A percentile compares a stretch with the other conserved stretches of the same genome.
Conservation (phyloP, 1,139 yeast genomes). For the Casaregolazyma suthepensis region DNA sequence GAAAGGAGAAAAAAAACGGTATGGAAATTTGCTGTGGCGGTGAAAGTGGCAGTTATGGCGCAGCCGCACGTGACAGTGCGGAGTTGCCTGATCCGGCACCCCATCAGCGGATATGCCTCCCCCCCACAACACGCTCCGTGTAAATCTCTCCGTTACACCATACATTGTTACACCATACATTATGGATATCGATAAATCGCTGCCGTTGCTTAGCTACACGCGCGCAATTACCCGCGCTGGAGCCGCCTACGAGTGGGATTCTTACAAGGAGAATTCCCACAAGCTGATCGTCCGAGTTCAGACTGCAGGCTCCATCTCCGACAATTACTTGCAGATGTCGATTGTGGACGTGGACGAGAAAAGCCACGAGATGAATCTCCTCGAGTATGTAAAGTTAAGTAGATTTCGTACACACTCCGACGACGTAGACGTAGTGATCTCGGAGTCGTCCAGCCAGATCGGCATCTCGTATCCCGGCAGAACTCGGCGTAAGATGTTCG, state of each 20-base stretch:
- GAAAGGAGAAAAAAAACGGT: neutral
- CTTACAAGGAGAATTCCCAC: neutral
- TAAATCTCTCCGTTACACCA: neutral
- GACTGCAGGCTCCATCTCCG: neutral
- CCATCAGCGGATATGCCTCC: neutral
- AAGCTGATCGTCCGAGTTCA: neutral
- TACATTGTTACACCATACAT: neutral
- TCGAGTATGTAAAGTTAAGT: neutral
- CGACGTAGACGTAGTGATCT: neutral
- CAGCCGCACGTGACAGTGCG: constrained; percentile 4
- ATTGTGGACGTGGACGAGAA: neutral
- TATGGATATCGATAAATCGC: neutral
- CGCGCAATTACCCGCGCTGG: neutral
- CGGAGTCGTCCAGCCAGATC: neutral
- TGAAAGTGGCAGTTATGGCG: constrained; percentile 9
- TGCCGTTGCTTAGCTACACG: neutral
- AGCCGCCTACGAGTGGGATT: neutral
- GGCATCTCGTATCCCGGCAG: neutral
- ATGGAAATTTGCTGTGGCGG: constrained; percentile 1
- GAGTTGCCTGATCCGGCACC: constrained; percentile 1
- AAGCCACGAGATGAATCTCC: neutral
- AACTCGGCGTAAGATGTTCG: neutral
- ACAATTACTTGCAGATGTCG: neutral
- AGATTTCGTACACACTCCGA: neutral
- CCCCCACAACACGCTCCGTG: neutral